Conservation (phyloP, 2,329 filamentous ascomycete genomes). For the Hymenoscyphus albidus region DNA sequence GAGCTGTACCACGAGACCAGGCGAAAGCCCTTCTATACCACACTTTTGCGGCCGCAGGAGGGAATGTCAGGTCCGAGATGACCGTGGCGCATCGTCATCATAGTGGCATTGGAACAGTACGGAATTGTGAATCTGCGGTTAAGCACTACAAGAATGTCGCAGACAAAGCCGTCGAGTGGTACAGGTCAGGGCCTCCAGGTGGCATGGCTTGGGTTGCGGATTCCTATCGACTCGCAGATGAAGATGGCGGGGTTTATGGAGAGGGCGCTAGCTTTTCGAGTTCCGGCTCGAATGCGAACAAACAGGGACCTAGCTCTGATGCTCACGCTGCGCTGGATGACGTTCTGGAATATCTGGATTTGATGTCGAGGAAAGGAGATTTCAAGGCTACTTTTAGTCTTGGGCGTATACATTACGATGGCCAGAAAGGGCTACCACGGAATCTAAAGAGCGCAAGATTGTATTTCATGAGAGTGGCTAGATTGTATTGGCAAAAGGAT, state of each 20-base stretch:
- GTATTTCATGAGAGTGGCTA: constrained; percentile 65
- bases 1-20: constrained; percentile 77
- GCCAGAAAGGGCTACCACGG: constrained; percentile 55
- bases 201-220: constrained; percentile 75
- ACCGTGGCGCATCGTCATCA: constrained; percentile 84
- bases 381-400: constrained; percentile 65
- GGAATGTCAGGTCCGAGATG: constrained; percentile 87
- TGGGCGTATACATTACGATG: constrained; percentile 67
- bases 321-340: constrained; percentile 86
- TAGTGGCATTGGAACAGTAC: constrained; percentile 76
- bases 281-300: constrained; percentile 76
- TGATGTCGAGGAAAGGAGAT: constrained; percentile 72
- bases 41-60: constrained; percentile 82
- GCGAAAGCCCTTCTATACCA: constrained; percentile 91
- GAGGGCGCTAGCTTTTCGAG: constrained; percentile 90
- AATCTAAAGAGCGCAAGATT: constrained; percentile 61
- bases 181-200: constrained; percentile 84
- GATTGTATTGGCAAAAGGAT: constrained; percentile 64
- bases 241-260: constrained; percentile 87
- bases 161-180: constrained; percentile 86
- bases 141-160: constrained; percentile 91
- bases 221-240: constrained; percentile 82
- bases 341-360: constrained; percentile 82
- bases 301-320: constrained; percentile 69
- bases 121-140: constrained; percentile 79